phyloP scores from a whole-genome alignment of 2,329 filamentous ascomycete species.

The Dothideomycetes sp. region DNA sequence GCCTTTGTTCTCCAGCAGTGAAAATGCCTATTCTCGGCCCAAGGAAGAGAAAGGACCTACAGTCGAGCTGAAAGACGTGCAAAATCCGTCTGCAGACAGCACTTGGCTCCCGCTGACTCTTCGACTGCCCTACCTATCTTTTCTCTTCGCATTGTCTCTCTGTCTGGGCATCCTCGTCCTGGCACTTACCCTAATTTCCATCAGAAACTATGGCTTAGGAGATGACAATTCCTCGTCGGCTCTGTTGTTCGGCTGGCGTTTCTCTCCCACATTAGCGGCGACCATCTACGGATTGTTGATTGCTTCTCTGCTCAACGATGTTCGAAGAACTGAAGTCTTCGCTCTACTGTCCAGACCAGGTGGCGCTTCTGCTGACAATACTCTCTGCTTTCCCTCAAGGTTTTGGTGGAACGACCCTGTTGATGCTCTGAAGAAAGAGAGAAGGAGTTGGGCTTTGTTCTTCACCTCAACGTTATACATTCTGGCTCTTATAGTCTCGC shows the following conservation, averaged over 20 bases:
- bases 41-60: no score
- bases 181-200: background rate
- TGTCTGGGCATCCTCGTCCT: background rate
- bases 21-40: no score
- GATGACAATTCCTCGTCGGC: background rate
- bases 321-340: constrained; percentile 1
- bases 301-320: constrained; percentile 1
- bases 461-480: background rate
- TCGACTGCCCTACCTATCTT: background rate
- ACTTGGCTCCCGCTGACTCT: constrained; percentile 2
- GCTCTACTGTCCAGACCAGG: background rate
- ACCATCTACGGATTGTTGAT: background rate
- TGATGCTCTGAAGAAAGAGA: background rate
- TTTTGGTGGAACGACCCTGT: constrained; percentile 2
- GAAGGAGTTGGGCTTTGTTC: background rate
- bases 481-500: background rate
- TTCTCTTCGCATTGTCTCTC: background rate
- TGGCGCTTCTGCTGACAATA: background rate
- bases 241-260: background rate
- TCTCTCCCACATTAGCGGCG: background rate
- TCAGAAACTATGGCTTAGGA: background rate
- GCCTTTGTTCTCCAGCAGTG: no score
- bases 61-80: no score
- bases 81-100: no score
- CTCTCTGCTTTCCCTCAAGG: background rate